Base-by-base conservation (phyloP, 306 rosid species). In the Vigna unguiculata region DNA sequence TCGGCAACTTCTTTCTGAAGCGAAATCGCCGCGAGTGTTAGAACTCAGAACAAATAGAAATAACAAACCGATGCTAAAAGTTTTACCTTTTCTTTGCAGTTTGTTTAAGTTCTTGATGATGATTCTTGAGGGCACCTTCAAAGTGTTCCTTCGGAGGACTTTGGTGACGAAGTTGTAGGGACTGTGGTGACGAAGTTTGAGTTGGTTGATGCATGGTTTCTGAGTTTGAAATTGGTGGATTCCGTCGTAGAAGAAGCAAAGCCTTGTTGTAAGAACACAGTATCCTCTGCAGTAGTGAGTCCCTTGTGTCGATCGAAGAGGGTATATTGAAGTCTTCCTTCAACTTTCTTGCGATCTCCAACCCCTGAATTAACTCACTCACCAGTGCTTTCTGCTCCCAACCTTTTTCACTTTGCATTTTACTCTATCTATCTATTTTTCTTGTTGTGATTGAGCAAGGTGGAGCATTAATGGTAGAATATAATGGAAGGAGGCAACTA, bases 211-310 rank as follows among this genome's bases (percentile, higher is more conserved):
- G 67, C 65, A 46, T 71, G 25, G 45, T n/a, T 9, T 58, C 86
- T 15, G 69, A 34, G 25, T 71, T 63, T 16, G 71, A 69, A 70
- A 47, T 34, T 75, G 90, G 68, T 20, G 78, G 88, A 58, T 82
- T 82, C 82, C 88, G 78, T 62, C 78, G 80, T 30, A 93, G 88
- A 69, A 93, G 77, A 67, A 78, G 59, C 19, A 93, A 90, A 76
- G 97, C 86, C 60, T 84, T 93, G 48, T 93, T 96, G 55, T 88
- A 93, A 8, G 91, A 89, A 74, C 88, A 82, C 45, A 93, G 28
- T 61, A 93, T 83, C 79, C 85, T 86, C 66, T 89, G 90, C 41
- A 91, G 72, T 71, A 87, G 72, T 46, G 83, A 78, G 24, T 88
- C 86, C 45, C 81, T 78, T 2, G 64, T 73, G 41, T 88, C 88